Evolutionary conservation across 345 rosid genomes (phyloP).

Genomic region (Camelina sativa): DNA sequence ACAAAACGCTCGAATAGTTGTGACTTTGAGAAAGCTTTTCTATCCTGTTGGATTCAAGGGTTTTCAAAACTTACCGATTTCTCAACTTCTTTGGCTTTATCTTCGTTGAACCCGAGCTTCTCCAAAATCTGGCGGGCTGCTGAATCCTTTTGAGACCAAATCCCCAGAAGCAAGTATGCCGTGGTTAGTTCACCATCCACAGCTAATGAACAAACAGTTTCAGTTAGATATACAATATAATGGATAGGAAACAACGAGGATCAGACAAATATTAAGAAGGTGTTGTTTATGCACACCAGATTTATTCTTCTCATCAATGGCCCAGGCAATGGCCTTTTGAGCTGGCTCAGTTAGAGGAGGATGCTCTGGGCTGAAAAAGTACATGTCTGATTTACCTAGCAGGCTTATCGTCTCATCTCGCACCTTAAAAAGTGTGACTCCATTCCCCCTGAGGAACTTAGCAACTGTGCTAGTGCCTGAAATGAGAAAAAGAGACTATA

Average conservation of each 20-base stretch:
- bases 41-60: neutral
- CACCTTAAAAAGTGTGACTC: conserved; percentile 74
- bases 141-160: conserved; percentile 80
- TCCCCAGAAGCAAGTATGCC: conserved; percentile 71
- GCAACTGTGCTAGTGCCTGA: conserved; percentile 88
- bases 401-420: conserved; percentile 68
- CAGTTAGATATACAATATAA: conserved; percentile 30
- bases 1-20: conserved; percentile 7
- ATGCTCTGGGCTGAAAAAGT: conserved; percentile 73
- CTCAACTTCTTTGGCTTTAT: conserved; percentile 74
- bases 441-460: conserved; percentile 80
- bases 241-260: conserved; percentile 17
- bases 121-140: conserved; percentile 76
- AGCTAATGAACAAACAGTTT: conserved; percentile 47
- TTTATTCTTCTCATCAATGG: conserved; percentile 78
- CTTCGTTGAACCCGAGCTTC: conserved; percentile 71
- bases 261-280: neutral
- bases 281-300: conserved; percentile 60
- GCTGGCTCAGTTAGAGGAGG: conserved; percentile 90
- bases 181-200: conserved; percentile 81
- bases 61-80: conserved; percentile 59
- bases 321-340: conserved; percentile 85
- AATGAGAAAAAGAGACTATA: conserved; percentile 4
- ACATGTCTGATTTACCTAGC: conserved; percentile 86
- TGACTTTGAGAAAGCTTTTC: conserved; percentile 6